Base-by-base conservation (phyloP, 768 basidiomycete species). In the Lepiota brunneoincarnata region DNA sequence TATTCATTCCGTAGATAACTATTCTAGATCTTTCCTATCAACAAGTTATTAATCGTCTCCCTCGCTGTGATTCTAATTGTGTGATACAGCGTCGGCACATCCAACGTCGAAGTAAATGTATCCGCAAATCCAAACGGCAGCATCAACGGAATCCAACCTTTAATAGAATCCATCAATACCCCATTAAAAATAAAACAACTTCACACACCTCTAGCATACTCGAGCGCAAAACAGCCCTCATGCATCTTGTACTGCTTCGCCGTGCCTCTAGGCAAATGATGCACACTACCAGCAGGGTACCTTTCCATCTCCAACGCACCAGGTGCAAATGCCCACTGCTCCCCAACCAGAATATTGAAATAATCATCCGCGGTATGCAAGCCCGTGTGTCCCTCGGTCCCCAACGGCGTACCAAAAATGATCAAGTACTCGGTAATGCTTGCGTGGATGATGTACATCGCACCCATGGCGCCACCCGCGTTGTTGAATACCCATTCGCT, bases 201-300 rank as follows among this genome's bases (percentile, higher is more conserved):
- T n/a, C 12, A 72, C 80, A 36, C 61, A 94, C 96, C 96, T 68
- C 88, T 71, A 38, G 95, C 96, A 62, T 96, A 94, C 69, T 99
- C 97, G 59, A 99, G 72, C 6, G 97, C 97, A 68, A 92, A 98
- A 67, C 92, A 96, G 12, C 93, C 94, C 56, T 94, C 82, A 64
- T 92, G 92, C 90, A 98, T 95, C 69, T 95, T 96, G 73, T 98
- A 98, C 70, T 99, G 97, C 76, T 97, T 98, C 52, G 84, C 87
- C 2, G 82, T 79, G 4, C 93, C 93, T 36, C 96, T 75, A 9
- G 78, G 86, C 53, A 98, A 75, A 65, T 87, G 78, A 69, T 99
- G 92, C 2, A 97, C 88, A 49, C 80, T 84, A 2, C 97, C 97
- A 0, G 93, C 73, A 4, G 75, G 71, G 68, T 99, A 99, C 18